Conservation (phyloP, 441 rosid species). For the Theobroma grandiflorum region DNA sequence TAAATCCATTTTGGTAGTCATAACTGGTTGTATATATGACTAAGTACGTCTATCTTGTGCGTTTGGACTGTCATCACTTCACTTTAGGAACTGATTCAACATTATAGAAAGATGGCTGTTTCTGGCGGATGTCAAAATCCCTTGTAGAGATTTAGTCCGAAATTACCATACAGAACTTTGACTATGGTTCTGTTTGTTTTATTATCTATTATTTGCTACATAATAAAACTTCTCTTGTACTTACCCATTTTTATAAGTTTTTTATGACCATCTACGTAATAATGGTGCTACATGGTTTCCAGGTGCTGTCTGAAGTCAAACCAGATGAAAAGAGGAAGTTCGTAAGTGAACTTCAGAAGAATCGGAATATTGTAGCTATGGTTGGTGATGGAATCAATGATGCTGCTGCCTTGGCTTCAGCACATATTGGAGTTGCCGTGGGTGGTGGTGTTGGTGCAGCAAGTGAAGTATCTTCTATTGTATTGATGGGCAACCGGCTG, state of each 20-base stretch:
- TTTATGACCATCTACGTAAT: background rate
- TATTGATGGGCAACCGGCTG: slow-evolving; percentile 87
- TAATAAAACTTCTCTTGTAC: background rate
- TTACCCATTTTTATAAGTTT: background rate
- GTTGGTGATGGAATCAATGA: slow-evolving; percentile 99
- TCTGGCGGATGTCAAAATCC: background rate
- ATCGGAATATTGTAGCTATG: slow-evolving; percentile 83
- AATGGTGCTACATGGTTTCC: slow-evolving; percentile 35
- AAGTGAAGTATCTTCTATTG: slow-evolving; percentile 93
- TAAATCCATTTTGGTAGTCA: background rate
- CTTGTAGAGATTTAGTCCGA: background rate
- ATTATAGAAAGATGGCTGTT: background rate
- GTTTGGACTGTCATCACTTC: background rate
- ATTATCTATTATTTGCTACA: background rate
- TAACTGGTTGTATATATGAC: background rate
- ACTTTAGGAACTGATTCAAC: background rate
- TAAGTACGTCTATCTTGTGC: background rate
- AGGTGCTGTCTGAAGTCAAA: slow-evolving; percentile 90
- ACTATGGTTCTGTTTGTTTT: background rate
- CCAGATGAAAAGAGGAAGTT: slow-evolving; percentile 84
- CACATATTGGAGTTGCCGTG: slow-evolving; percentile 94
- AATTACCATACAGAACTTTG: background rate
- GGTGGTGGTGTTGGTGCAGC: slow-evolving; percentile 98
- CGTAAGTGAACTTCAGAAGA: slow-evolving; percentile 75
- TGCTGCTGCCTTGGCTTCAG: slow-evolving; percentile 95